Conservation (phyloP, 495 filamentous ascomycete species). For the Penicillium ochrochloron region DNA sequence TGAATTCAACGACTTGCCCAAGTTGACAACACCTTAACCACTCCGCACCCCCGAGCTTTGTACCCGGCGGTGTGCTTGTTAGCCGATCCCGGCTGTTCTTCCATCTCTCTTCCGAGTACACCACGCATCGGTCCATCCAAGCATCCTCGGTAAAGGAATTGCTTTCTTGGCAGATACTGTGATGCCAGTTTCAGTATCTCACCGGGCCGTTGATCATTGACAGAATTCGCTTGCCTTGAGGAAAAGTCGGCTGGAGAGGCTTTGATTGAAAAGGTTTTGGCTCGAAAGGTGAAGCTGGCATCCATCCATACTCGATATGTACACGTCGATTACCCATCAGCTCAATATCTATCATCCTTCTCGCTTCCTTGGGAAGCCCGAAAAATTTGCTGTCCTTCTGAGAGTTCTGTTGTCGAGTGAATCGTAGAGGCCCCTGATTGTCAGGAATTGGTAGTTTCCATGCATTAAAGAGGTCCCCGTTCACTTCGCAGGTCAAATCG, state of each 20-base stretch:
- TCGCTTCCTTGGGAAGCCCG: slow-evolving; percentile 17
- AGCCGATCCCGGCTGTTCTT: not conserved
- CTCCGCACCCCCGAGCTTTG: slow-evolving; percentile 19
- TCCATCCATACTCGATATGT: slow-evolving; percentile 23
- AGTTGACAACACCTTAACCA: slow-evolving; percentile 27
- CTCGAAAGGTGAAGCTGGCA: slow-evolving; percentile 12
- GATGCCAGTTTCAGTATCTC: slow-evolving; percentile 22
- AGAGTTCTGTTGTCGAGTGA: not conserved
- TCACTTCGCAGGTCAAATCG: slow-evolving; percentile 23
- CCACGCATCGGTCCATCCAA: slow-evolving; percentile 7
- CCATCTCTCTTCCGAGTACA: slow-evolving; percentile 3
- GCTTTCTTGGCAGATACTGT: slow-evolving; percentile 17
- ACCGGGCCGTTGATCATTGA: not conserved
- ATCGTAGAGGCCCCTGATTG: not conserved
- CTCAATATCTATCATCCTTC: slow-evolving; percentile 24
- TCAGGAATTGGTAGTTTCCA: slow-evolving; percentile 26
- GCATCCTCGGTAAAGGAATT: slow-evolving; percentile 10
- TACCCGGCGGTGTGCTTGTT: not conserved
- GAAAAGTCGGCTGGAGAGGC: not conserved
- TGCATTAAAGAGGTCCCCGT: slow-evolving; percentile 22
- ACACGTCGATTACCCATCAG: slow-evolving; percentile 24
- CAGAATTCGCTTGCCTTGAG: not conserved
- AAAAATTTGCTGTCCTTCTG: slow-evolving; percentile 18
- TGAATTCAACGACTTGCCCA: slow-evolving; percentile 16
- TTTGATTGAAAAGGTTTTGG: slow-evolving; percentile 9